Evolutionary conservation across 2,329 filamentous ascomycete species (phyloP).

Genomic region (Seiridium cupressi): DNA sequence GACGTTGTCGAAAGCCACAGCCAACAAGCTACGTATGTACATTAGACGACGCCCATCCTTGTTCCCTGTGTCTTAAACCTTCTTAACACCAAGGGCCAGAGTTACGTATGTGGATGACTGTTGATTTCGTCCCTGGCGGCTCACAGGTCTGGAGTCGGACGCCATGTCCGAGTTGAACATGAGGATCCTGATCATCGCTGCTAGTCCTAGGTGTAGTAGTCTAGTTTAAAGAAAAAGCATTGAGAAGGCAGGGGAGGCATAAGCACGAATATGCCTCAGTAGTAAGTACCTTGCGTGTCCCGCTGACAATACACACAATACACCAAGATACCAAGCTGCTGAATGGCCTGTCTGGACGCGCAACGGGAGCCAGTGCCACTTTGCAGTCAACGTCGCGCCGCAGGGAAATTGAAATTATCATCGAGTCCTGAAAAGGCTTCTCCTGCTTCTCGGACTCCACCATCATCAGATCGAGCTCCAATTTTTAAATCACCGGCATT

Average conservation of each 20-base stretch:
- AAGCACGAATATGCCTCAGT: background rate
- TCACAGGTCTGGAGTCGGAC: no score
- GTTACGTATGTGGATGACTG: no score
- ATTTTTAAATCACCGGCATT: background rate
- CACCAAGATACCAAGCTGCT: no score
- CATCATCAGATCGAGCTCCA: conserved; percentile 2
- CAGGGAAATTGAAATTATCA: background rate
- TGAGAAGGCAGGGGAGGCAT: background rate
- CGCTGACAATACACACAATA: no score
- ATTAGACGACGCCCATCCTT: background rate
- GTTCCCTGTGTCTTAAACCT: background rate
- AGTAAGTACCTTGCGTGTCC: background rate
- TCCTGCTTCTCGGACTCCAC: background rate
- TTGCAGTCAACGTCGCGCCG: no score
- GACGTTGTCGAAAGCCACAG: no score
- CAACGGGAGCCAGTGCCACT: no score
- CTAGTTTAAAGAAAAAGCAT: background rate
- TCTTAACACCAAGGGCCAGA: background rate
- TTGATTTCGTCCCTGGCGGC: no score
- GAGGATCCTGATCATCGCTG: no score
- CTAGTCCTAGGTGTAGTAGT: background rate
- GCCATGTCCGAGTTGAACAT: no score
- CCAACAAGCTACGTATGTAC: no score
- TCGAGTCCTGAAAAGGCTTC: background rate
- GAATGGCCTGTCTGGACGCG: no score